Evolutionary conservation across 768 basidiomycete species (phyloP), one percentile per base, ranked within the genome.

Genomic region (Pisolithus microcarpus): DNA sequence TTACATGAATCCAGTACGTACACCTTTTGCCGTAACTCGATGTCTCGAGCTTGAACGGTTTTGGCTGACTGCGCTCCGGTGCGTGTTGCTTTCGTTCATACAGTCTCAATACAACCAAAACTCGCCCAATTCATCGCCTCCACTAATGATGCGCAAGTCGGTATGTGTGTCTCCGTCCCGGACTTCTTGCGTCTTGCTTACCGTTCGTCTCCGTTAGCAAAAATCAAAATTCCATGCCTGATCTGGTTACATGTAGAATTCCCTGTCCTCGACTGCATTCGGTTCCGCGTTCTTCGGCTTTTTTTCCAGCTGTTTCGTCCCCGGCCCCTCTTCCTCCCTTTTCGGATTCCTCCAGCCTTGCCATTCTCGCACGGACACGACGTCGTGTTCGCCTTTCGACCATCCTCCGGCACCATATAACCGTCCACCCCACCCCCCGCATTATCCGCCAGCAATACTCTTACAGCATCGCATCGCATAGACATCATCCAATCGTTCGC

Each of bases 111-210:
- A 70, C 11, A 59, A 67, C 43, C 63, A 72, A 23, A 66, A 72
- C 51, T 70, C 72, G 51, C 53, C 65, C 48, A 66, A 55, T 42
- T 67, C 69, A 16, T 75, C 74, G 18, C 65, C 74, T 13, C 74
- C 76, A 9, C 52, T 81, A 54, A 80, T 80, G 76, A 81, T 81
- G 77, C 76, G 75, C 45, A 75, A 74, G 71, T 68, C 75, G 54
- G 76, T 76, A 46, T 52, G 74, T 70, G 7, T 6, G 1, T 4
- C 1, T 23, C 1, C 4, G 11, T 5, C 5, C 1, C 10, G 18
- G 11, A 26, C 26, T 37, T 8, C 13, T 36, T 26, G 9, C 34
- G 10, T 2, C 38, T 13, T 19, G 10, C 56, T 58, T 44, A 50
- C 26, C 15, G 24, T 16, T 19, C 7, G 21, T 11, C 4, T 7